Evolutionary conservation across 176 grass and related monocot genomes (phyloP), one percentile per base, ranked within the genome.

Genomic region (Microstegium vimineum): DNA sequence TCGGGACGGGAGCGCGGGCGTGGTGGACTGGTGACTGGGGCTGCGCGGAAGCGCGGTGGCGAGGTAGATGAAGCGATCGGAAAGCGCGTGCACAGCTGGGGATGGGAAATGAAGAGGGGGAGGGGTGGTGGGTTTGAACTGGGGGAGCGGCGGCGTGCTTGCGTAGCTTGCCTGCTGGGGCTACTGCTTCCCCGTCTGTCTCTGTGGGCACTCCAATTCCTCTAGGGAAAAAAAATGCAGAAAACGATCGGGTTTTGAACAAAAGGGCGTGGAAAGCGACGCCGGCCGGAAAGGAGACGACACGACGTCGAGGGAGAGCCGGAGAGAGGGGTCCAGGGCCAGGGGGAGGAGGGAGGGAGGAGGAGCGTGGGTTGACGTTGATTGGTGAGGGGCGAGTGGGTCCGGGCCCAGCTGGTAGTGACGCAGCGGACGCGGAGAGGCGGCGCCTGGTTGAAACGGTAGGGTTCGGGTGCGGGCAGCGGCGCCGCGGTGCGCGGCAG

Each of bases 31-130:
- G 82, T 6, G 84, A 81, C 57, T 78, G 71, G 75, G 51, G 78
- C 12, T 30, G 59, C 7, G 57, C 35, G 71, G 62, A n/a, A 33
- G 67, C 6, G 62, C n/a, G 49, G 71, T 37, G 22, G 31, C 10
- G 61, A 79, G 81, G 86, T 27, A 86, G 79, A 90, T 69, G 81
- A 86, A 78, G 83, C 66, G 83, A 86, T 78, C 52, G 73, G 86
- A 93, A 96, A 93, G 79, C 88, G 88, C 88, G 93, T 95, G 54
- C 78, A 43, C 85, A 81, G 54, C 72, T 82, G 66, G 74, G 74
- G 27, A 15, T 12, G 60, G 78, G 37, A 79, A 26, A 20, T 57
- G 80, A 74, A 28, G 20, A 33, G 54, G 51, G n/a, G 35, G 11
- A 18, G 49, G 56, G 49, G 69, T 12, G 63, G 81, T 66, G 84